A percentile compares a stretch with the other conserved stretches of the same genome.
Evolutionary conservation across 192 early-diverging fungal genomes (phyloP).

Genomic region (Chytriomyces confervae): DNA sequence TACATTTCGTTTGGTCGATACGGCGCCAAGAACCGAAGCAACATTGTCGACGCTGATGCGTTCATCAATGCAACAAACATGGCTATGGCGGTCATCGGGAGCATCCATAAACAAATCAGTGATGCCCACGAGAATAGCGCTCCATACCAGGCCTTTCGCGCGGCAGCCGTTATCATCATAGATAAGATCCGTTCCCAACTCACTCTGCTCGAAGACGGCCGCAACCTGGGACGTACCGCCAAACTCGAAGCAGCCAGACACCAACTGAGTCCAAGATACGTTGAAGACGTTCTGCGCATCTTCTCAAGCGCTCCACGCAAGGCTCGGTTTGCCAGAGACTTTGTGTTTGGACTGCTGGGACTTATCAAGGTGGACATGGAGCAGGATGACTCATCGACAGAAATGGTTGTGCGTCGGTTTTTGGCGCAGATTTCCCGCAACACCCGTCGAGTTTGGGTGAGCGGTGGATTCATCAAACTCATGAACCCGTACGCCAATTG

Average conservation of each 20-base stretch:
- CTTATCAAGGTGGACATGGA: conserved; percentile 6
- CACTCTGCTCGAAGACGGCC: background rate
- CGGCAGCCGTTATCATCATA: background rate
- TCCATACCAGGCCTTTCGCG: background rate
- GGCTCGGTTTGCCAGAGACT: conserved; percentile 9
- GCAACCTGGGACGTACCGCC: background rate
- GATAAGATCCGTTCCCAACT: background rate
- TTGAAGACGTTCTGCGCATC: background rate
- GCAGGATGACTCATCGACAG: background rate
- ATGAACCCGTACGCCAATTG: background rate
- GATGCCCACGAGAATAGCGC: background rate
- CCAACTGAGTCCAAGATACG: conserved; percentile 2
- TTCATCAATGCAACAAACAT: background rate
- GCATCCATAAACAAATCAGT: background rate
- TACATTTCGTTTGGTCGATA: conserved; percentile 17
- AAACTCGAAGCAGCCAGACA: background rate
- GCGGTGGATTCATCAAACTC: conserved; percentile 24
- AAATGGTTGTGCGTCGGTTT: background rate
- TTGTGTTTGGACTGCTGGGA: conserved; percentile 17
- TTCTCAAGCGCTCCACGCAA: background rate
- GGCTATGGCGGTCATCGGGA: background rate
- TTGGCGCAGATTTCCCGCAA: background rate
- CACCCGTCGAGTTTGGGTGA: conserved; percentile 15
- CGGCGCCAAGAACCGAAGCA: background rate
- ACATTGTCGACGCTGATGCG: conserved; percentile 20